These are phyloP conservation scores for Prunus armeniaca DNA, from an alignment of 306 rosid species.

Conservation along the genomic window DNA sequence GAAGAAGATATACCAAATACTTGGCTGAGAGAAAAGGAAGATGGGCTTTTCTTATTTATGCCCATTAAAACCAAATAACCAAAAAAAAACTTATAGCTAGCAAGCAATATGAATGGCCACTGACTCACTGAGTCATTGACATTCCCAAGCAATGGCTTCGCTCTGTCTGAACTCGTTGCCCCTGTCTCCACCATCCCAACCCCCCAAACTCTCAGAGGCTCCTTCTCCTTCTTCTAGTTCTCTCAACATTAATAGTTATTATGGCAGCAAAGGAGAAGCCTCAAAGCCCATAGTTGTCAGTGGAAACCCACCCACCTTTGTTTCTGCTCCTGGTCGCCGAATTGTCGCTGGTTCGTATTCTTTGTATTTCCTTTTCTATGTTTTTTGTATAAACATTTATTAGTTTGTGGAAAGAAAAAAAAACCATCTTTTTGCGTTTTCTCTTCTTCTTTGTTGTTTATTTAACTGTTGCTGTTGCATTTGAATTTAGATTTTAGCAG, in stretches of 20 bases:
- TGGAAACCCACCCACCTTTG: slow-evolving; percentile 89
- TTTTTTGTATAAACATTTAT: neutral
- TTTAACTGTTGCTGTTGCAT: neutral
- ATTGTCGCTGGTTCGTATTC: slow-evolving; percentile 76
- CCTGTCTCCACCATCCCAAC: slow-evolving; percentile 48
- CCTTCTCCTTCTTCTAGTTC: slow-evolving; percentile 36
- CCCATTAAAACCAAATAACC: neutral
- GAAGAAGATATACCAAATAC: slow-evolving; percentile 12
- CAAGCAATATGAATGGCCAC: slow-evolving; percentile 1
- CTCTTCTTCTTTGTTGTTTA: neutral
- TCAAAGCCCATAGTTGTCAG: slow-evolving; percentile 72
- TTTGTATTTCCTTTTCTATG: neutral
- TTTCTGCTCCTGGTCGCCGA: slow-evolving; percentile 92
- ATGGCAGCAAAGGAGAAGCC: slow-evolving; percentile 10
- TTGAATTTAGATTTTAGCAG: neutral
- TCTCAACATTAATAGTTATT: slow-evolving; percentile 31
- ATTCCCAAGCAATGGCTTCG: slow-evolving; percentile 55
- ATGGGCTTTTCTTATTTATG: neutral
- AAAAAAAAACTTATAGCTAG: neutral
- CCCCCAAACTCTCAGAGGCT: slow-evolving; percentile 44
- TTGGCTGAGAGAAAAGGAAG: slow-evolving; percentile 26
- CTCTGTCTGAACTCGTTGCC: slow-evolving; percentile 60
- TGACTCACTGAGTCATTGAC: neutral
- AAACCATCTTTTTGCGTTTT: neutral
- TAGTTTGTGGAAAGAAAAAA: neutral